Evolutionary conservation across 768 basidiomycete genomes (phyloP).

Genomic region (Pulveroboletus sp.): DNA sequence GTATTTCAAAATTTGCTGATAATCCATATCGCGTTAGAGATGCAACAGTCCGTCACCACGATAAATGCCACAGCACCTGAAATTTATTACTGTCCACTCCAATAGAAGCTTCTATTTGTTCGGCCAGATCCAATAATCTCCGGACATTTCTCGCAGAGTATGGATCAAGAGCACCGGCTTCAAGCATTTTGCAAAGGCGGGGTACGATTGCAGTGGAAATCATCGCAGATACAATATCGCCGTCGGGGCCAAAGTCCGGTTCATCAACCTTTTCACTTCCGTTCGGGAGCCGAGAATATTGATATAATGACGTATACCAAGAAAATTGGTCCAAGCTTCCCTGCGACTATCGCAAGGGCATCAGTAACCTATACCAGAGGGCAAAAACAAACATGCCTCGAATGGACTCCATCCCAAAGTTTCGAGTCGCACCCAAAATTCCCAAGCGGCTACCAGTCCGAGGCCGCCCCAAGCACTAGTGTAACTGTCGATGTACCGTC

Average conservation of each 20-base stretch:
- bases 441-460: slow-evolving; percentile 86
- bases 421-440: slow-evolving; percentile 91
- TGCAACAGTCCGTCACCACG: not conserved
- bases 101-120: slow-evolving; percentile 77
- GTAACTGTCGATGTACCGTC: slow-evolving; percentile 77
- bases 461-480: slow-evolving; percentile 86
- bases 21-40: slow-evolving; percentile 9
- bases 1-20: slow-evolving; percentile 57
- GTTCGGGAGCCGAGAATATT: slow-evolving; percentile 60
- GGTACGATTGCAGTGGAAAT: slow-evolving; percentile 82
- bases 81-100: slow-evolving; percentile 61
- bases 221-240: slow-evolving; percentile 86
- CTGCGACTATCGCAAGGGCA: slow-evolving; percentile 36
- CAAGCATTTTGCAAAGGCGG: slow-evolving; percentile 67
- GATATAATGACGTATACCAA: slow-evolving; percentile 80
- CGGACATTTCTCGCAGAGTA: slow-evolving; percentile 67
- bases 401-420: slow-evolving; percentile 86
- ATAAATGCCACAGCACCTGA: slow-evolving; percentile 42
- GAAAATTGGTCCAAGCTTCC: slow-evolving; percentile 71
- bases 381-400: slow-evolving; percentile 46
- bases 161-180: slow-evolving; percentile 78
- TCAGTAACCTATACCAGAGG: slow-evolving; percentile 2
- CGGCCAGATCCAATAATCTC: slow-evolving; percentile 67
- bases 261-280: slow-evolving; percentile 44
- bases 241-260: slow-evolving; percentile 72